phyloP scores from a whole-genome alignment of 2,329 filamentous ascomycete species.

The Claviceps sp. region DNA sequence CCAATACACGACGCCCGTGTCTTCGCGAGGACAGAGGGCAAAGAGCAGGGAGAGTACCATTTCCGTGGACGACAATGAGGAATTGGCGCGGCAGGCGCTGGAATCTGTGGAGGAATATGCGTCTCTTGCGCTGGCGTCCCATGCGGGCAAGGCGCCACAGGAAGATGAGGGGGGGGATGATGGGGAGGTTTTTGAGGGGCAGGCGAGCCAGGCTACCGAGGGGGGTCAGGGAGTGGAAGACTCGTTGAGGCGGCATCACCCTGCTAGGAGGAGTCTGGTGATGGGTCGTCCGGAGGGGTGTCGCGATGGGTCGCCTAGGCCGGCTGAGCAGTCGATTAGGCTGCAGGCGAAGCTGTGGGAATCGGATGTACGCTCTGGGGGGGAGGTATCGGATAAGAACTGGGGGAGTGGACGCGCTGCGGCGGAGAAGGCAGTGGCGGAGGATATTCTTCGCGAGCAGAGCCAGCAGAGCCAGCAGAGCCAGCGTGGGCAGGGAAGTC shows the following conservation, averaged over 20 bases:
- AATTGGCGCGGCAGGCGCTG: slow-evolving; percentile 40
- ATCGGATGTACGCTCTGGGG: slow-evolving; percentile 20
- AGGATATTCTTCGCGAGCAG: no score
- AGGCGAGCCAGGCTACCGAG: slow-evolving; percentile 52
- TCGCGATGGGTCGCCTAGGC: slow-evolving; percentile 29
- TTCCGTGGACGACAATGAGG: slow-evolving; percentile 51
- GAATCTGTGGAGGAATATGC: slow-evolving; percentile 38
- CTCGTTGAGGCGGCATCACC: slow-evolving; percentile 51
- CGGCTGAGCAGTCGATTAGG: slow-evolving; percentile 29
- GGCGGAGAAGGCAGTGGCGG: slow-evolving; percentile 7
- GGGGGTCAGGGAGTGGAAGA: slow-evolving; percentile 39
- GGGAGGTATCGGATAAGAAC: slow-evolving; percentile 34
- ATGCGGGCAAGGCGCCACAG: slow-evolving; percentile 11
- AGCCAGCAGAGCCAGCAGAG: slow-evolving; percentile 18
- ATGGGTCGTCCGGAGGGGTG: slow-evolving; percentile 29
- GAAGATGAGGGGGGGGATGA: slow-evolving; percentile 16
- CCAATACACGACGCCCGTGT: slow-evolving; percentile 31
- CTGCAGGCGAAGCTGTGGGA: slow-evolving; percentile 37
- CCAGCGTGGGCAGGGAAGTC: slow-evolving; percentile 25
- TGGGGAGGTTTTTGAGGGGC: slow-evolving; percentile 52
- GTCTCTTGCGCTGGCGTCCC: slow-evolving; percentile 11
- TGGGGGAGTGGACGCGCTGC: slow-evolving; percentile 28
- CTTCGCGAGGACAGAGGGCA: slow-evolving; percentile 33
- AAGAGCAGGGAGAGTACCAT: slow-evolving; percentile 79
- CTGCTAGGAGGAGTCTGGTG: slow-evolving; percentile 36